Base-by-base conservation (phyloP, 805 yeast genomes). In the Candida dajiaensis region DNA sequence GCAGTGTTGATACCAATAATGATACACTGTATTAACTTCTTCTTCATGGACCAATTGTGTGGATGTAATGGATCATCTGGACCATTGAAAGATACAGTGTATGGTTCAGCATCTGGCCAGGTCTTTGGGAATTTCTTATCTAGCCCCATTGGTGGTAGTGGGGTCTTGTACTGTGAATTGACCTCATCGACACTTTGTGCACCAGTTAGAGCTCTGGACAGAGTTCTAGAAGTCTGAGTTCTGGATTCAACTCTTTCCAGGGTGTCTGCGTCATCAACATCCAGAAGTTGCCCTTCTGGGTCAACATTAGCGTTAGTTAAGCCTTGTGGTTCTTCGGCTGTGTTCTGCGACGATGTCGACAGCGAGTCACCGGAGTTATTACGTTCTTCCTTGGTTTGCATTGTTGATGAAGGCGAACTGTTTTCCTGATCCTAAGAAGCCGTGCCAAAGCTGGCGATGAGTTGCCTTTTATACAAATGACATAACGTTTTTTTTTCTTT, bases 1-100 rank as follows among this genome's bases (percentile, higher is more conserved):
- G 77, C 63, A 26, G 86, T 78, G 48, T 72, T 60, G 25, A 66
- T 59, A n/a, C 81, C 81, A 39, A 81, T 64, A 10, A 70, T 54
- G 0, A 60, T 37, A 59, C 81, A 72, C n/a, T 71, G 64, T 10
- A 62, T 40, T 1, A 71, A n/a, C 57, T 81, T 84, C 48, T 66
- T 71, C 38, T 45, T 55, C 36, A 68, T 13, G 0, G 83, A 62
- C 92, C 90, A 88, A 61, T 89, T 89, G 59, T 81, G 82, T 0
- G 97, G 96, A 62, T 82, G 88, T 9, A 66, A 48, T 1, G 95
- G 95, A 60, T 89, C 97, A 41, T 80, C 71, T 1, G 83, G 82
- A 0, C 96, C 95, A 59, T 85, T 85, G 58, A 73, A 88, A 3
- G 82, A 74, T 8, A 89, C 96, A 11, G 78, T 72, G 60, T 81